phyloP scores from a whole-genome alignment of 192 early-diverging fungal species.

The Entomortierella chlamydospora region DNA sequence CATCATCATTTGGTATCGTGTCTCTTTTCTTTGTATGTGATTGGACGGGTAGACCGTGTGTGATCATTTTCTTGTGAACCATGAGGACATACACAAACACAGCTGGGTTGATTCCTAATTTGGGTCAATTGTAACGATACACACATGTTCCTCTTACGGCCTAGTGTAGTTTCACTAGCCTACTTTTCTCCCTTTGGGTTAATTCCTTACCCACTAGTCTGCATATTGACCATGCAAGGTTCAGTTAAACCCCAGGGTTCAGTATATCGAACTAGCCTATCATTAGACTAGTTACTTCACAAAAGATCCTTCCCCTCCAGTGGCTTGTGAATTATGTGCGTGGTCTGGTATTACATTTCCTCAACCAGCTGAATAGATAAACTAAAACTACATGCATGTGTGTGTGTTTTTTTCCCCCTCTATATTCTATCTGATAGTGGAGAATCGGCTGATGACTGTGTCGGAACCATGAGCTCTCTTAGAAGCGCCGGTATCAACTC shows the following conservation, averaged over 20 bases:
- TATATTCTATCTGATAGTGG: constrained; percentile 65
- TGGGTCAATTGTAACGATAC: too few relatives aligned
- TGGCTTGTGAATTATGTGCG: neutral
- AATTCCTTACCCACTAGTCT: neutral
- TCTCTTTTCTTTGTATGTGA: too few relatives aligned
- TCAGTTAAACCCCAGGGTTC: neutral
- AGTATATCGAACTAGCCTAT: neutral
- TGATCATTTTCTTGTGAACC: too few relatives aligned
- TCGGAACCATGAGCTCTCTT: constrained; percentile 82
- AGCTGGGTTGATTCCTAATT: too few relatives aligned
- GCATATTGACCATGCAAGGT: neutral
- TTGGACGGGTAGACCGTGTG: too few relatives aligned
- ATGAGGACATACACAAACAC: too few relatives aligned
- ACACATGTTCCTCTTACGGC: neutral
- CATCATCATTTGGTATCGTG: too few relatives aligned
- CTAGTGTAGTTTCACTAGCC: too few relatives aligned
- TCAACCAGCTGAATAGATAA: constrained; percentile 31
- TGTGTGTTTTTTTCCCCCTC: neutral
- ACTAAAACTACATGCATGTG: neutral
- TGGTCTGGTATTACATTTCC: neutral
- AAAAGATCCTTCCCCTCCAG: neutral
- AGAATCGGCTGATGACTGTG: constrained; percentile 85
- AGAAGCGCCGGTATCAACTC: constrained; percentile 75
- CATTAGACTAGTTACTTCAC: too few relatives aligned
- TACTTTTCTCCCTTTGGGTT: neutral